phyloP scores from a whole-genome alignment of 176 grass and related monocot genomes.

The Avena insularis region DNA sequence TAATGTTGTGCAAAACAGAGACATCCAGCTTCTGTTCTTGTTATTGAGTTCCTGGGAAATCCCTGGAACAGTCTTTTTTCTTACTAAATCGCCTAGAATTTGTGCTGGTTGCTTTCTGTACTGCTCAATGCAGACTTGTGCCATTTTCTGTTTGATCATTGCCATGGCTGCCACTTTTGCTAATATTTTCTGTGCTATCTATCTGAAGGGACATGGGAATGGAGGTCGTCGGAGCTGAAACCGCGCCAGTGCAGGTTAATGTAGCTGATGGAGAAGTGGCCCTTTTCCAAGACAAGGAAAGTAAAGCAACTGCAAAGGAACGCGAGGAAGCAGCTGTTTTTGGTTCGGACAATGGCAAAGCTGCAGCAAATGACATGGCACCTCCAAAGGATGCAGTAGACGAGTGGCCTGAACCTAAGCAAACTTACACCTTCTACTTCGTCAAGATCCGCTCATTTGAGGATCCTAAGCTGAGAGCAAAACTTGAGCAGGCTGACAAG shows the following conservation, averaged over 20 bases:
- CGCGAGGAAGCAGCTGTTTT: conserved; percentile 56
- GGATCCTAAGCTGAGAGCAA: conserved; percentile 84
- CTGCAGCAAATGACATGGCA: conserved; percentile 51
- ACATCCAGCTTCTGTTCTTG: neutral
- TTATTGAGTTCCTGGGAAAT: neutral
- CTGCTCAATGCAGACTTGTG: neutral
- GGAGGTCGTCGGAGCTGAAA: conserved; percentile 73
- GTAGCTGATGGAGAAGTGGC: conserved; percentile 61
- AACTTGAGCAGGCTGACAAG: conserved; percentile 84
- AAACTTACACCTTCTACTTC: conserved; percentile 74
- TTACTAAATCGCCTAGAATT: neutral
- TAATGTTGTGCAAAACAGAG: neutral
- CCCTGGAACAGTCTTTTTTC: neutral
- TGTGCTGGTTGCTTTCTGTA: conserved; percentile 13
- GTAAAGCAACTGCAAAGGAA: conserved; percentile 65
- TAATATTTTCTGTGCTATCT: conserved; percentile 21
- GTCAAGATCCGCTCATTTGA: conserved; percentile 72
- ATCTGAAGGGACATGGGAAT: conserved; percentile 76
- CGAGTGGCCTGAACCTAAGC: conserved; percentile 84
- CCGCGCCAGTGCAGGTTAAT: conserved; percentile 58
- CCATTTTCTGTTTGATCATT: neutral
- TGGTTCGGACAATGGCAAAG: conserved; percentile 57
- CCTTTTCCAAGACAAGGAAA: conserved; percentile 70
- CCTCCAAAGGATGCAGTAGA: conserved; percentile 76
- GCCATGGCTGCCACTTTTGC: neutral